Percentiles rank a stretch among this genome's conserved stretches.
These are phyloP conservation scores for Aspergillus sparsus DNA, from an alignment of 495 filamentous ascomycete genomes.

Conservation along the genomic window DNA sequence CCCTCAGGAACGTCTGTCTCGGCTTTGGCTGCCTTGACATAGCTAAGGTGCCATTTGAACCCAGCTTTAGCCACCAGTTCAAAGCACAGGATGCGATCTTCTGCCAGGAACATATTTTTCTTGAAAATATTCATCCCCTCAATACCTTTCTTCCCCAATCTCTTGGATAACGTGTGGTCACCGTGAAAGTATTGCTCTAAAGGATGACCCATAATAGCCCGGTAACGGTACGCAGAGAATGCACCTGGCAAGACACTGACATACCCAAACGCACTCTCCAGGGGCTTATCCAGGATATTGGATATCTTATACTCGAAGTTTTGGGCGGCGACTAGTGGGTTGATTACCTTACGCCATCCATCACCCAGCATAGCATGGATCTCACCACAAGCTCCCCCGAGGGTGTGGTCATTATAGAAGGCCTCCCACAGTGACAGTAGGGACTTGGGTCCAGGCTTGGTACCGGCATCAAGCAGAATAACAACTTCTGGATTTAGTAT, in stretches of 20 bases:
- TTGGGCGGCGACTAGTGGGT: conserved; percentile 91
- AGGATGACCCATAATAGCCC: conserved; percentile 96
- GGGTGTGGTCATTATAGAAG: conserved; percentile 98
- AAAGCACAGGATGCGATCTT: conserved; percentile 99
- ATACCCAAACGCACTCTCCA: conserved; percentile 96
- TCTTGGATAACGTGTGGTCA: conserved; percentile 94
- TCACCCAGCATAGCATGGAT: conserved; percentile 98
- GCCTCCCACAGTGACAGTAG: conserved; percentile 93
- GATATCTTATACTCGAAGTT: conserved; percentile 99
- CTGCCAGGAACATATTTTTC: conserved; percentile 99
- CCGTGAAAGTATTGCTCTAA: conserved; percentile 99
- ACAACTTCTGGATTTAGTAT: conserved; percentile 96
- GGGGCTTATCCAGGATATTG: conserved; percentile 96
- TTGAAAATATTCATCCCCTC: conserved; percentile 99
- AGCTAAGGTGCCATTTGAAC: conserved; percentile 97
- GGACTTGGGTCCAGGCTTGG: conserved; percentile 92
- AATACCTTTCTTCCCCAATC: conserved; percentile 96
- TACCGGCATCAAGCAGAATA: conserved; percentile 95
- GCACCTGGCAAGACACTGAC: conserved; percentile 97
- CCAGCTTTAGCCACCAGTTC: conserved; percentile 97
- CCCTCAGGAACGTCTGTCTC: conserved; percentile 98
- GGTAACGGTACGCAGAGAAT: conserved; percentile 96
- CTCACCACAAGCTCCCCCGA: conserved; percentile 97
- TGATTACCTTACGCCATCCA: conserved; percentile 86
- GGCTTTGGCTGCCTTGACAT: conserved; percentile 96